Evolutionary conservation across 2,329 filamentous ascomycete genomes (phyloP).

Genomic region (Cladorrhinum sp.): DNA sequence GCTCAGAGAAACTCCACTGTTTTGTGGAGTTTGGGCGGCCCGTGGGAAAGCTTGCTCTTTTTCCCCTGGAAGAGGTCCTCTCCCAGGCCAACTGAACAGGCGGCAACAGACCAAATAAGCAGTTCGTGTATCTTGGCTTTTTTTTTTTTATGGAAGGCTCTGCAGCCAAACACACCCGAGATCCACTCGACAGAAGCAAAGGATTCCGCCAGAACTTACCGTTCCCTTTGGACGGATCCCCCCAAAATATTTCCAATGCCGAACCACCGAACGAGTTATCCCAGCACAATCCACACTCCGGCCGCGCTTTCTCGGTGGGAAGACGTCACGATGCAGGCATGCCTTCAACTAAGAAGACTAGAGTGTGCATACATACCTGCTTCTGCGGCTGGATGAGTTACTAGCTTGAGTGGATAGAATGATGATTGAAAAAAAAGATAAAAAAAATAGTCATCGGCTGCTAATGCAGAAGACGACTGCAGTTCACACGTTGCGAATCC

Average conservation of each 20-base stretch:
- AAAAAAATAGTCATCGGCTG: background rate
- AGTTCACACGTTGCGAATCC: background rate
- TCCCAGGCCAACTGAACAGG: background rate
- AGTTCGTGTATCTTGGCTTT: background rate
- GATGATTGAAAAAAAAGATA: background rate
- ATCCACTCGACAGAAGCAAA: background rate
- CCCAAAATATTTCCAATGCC: background rate
- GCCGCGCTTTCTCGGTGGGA: background rate
- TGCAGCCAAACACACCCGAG: background rate
- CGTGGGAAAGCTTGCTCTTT: background rate
- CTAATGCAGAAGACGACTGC: background rate
- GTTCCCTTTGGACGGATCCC: background rate
- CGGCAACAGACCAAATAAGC: background rate
- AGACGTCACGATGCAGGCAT: background rate
- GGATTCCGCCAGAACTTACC: background rate
- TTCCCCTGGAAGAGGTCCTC: background rate
- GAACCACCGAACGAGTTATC: background rate
- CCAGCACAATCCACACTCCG: background rate
- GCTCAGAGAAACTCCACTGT: background rate
- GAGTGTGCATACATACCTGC: too few species aligned
- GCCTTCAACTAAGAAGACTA: background rate
- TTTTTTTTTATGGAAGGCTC: background rate
- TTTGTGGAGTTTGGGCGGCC: background rate
- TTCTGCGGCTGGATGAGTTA: too few species aligned
- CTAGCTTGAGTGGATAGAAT: too few species aligned